Conservation (phyloP, 345 rosid species). For the Sonneratia alba region DNA sequence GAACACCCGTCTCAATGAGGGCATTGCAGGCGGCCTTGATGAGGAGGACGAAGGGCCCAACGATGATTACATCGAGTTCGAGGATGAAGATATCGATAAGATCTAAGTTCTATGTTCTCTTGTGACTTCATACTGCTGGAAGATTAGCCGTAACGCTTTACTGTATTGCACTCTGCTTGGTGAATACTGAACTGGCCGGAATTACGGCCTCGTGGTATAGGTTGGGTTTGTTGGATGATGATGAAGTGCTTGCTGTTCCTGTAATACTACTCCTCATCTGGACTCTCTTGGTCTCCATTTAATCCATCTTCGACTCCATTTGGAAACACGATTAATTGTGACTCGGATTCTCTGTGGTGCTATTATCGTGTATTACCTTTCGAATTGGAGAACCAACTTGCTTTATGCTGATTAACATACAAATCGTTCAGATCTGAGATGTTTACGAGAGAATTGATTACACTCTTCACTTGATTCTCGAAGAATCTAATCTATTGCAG, state of each 20-base stretch:
- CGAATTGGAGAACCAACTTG: too few species aligned
- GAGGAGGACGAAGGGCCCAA: slow-evolving; percentile 33
- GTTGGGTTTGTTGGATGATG: slow-evolving; percentile 1
- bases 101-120: slow-evolving; percentile 10
- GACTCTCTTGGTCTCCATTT: too few species aligned
- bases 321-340: too few species aligned
- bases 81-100: slow-evolving; percentile 42
- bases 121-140: not conserved
- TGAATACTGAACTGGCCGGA: not conserved
- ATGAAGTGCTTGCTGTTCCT: not conserved
- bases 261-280: too few species aligned
- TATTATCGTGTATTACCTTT: too few species aligned
- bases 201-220: not conserved
- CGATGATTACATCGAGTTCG: slow-evolving; percentile 40
- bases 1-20: slow-evolving; percentile 28
- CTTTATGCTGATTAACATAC: too few species aligned
- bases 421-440: too few species aligned
- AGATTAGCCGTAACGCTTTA: not conserved
- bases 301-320: too few species aligned
- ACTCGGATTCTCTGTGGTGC: too few species aligned
- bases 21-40: slow-evolving; percentile 25
- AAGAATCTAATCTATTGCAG: too few species aligned
- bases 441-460: too few species aligned
- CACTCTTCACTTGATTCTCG: too few species aligned
- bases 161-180: not conserved